Base-by-base conservation (phyloP, 2,329 filamentous ascomycete species). In the Aspergillus phoenicis region DNA sequence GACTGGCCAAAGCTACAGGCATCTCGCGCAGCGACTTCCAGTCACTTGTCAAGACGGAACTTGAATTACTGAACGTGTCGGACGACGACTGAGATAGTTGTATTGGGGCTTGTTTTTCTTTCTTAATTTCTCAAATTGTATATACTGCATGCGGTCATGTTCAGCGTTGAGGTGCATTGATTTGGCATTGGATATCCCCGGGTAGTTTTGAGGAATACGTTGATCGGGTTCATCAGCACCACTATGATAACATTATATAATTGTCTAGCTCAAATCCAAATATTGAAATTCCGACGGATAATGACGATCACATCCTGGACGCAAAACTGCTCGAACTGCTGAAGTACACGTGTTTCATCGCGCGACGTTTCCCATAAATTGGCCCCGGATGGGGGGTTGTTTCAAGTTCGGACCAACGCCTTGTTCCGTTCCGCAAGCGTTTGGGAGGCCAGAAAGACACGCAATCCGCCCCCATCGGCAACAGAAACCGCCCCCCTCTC, bases 11-110 rank as follows among this genome's bases (percentile, higher is more conserved):
- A 67, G 81, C 81, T 26, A 83, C 83, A 3, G 87, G 87, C 1
- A 86, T 89, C 64, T 80, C 83, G 17, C 76, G 83, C 39, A 76
- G 78, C 22, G 86, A 88, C 60, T 89, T 89, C 71, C 82, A 85
- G 70, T 75, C 81, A 26, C 76, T 88, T 52, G 81, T 89, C n/a
- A 78, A 79, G 70, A 82, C 80, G 48, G 87, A 89, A 69, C 69
- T 89, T 67, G 84, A 88, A 53, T 77, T 85, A 22, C 70, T 89
- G 64, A 78, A 82, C 56, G 69, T 88, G 68, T 75, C 86, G 58
- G 85, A 87, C 62, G 77, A 82, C 15, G 60, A 68, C 22, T 64
- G 17, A 17, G 17, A 17, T 17, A 17, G 17, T 17, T 17, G 17
- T 17, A 17, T 17, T 17, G 17, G 17, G 17, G 17, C 17, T 17